Evolutionary conservation across 345 rosid species (phyloP), one percentile per base, ranked within the genome.

Genomic region (Viola odorata): DNA sequence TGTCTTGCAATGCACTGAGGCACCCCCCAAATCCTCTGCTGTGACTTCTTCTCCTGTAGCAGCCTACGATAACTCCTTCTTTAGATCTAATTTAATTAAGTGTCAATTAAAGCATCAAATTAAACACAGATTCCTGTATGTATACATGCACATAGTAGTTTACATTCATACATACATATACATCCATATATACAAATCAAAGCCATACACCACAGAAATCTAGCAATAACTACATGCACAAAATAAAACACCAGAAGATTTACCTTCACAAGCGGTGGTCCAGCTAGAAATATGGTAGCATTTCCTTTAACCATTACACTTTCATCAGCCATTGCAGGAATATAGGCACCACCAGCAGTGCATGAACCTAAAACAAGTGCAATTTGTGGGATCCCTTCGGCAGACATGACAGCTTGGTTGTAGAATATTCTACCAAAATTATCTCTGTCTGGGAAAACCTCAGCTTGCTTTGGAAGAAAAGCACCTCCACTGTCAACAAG

Each of bases 241-340:
- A 49, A 60, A 69, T 56, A 57, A 51, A 68, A 39, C 45, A 53
- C 53, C 39, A 47, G 45, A 58, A 66, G 23, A 53, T 58, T 62
- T 45, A 92, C 98, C 91, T 89, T 89, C 47, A 92, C 96, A 71
- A 89, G 91, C 14, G 96, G 96, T 53, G 96, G 98, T 71, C 96
- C 98, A 37, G 98, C 98, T 50, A 89, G 78, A 82, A 92, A 92
- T 69, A 89, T 87, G 53, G 98, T 92, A 49, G 94, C 96, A 77
- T 92, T 92, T 63, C 96, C 96, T 81, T 89, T 87, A 57, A 92
- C 98, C 98, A 89, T 92, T 6, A 92, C 94, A 83, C 98, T 92
- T 57, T 89, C 96, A 71, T 92, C 98, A 41, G 98, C 98, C 96
- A 92, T 92, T 41, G 98, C 96, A 71, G 98, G 96, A 55, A 89